Evolutionary conservation across 73 alveolate species (phyloP), one percentile per base, ranked within the genome.

Genomic region (Paramecium biaurelia): DNA sequence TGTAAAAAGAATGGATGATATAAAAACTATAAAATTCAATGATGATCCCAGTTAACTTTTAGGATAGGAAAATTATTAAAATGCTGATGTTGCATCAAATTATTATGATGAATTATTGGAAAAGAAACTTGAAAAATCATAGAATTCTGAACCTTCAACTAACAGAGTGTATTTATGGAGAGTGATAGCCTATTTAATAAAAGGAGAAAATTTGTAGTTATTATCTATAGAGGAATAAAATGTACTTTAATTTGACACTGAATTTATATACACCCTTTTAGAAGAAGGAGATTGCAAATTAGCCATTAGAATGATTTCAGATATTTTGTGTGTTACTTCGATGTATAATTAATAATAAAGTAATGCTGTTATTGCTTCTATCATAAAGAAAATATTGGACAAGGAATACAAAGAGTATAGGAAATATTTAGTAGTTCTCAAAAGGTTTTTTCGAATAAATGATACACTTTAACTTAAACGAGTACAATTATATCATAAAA

Each of bases 281-380:
- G 89, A 76, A 76, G 89, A 76, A 37, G 89, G 89, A 35, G 89
- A 76, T 41, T 37, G 89, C 12, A 76, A 76, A 76, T 41, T 76
- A 23, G 47, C 57, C 7, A 76, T 76, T n/a, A 76, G 89, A 42
- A 76, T 76, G 89, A 76, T 76, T 10, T 35, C 89, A 37, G 89
- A 76, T 14, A 76, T 76, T 38, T n/a, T 76, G 18, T 35, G 57
- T 11, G 15, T 4, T 18, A 41, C 3, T 0, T n/a, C 70, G 1
- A 15, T 8, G 23, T 72, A 76, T 12, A 76, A 76, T 76, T 7
- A 37, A 42, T 41, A 76, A 76, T 9, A 24, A 42, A 20, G 70
- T 20, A 72, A 76, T 35, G 7, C 15, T 4, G 45, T 76, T 37
- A 76, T 42, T 4, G 5, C 18, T 11, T 26, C 89, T 9, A 76